Evolutionary conservation across 805 yeast species (phyloP), one percentile per base, ranked within the genome.

Genomic region (Lipomyces oligophaga): DNA sequence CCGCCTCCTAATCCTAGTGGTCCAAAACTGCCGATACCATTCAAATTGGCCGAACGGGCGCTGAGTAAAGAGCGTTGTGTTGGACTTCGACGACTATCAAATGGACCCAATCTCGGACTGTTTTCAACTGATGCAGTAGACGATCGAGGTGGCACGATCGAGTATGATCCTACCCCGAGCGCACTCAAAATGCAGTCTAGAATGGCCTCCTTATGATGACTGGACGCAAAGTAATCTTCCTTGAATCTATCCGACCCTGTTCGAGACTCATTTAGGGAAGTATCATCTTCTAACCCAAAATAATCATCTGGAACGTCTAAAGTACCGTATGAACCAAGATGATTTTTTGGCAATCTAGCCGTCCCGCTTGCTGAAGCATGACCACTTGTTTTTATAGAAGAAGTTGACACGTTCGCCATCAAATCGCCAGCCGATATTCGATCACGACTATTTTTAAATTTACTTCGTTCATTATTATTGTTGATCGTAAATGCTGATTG

Each of bases 171-270:
- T 8, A 87, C 72, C 0, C 96, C 96, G 27, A 87, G 67, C 26
- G 78, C 67, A 41, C 73, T 73, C 60, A 87, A 81, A 34, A 88
- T 74, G 21, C 80, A 81, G 56, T 85, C 95, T 4, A 81, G 75
- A 1, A 88, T 63, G 0, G 90, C 85, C 7, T 27, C 34, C 22
- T 41, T n/a, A n/a, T n/a, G n/a, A n/a, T n/a, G n/a, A n/a, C n/a
- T n/a, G n/a, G n/a, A n/a, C n/a, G n/a, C n/a, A n/a, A n/a, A n/a
- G n/a, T n/a, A n/a, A n/a, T 13, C 26, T 34, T 45, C 18, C 33
- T 18, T 16, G 16, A 31, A 15, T 13, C 33, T 5, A 27, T 39
- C 15, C 46, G 32, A 27, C 43, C 31, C 34, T 19, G 20, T 45
- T 37, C 32, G 28, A 22, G 34, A 41, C 35, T 26, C 21, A n/a